Conservation (phyloP, 2,329 filamentous ascomycete species). For the Huntiella omanensis region DNA sequence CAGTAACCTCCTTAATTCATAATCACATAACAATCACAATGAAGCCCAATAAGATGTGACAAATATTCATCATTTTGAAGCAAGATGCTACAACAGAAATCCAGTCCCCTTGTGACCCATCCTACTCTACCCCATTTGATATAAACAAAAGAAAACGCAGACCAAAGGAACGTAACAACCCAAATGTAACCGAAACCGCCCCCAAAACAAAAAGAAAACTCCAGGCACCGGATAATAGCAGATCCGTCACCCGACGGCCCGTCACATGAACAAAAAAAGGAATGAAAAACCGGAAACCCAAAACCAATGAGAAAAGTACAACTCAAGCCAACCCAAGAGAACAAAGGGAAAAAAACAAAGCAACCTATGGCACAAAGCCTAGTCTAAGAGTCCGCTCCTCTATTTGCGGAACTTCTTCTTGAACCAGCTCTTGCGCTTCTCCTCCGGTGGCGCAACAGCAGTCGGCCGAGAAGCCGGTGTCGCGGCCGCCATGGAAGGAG, state of each 20-base stretch:
- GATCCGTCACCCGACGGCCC: too few relatives aligned
- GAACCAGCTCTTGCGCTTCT: constrained; percentile 86
- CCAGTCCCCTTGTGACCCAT: too few relatives aligned
- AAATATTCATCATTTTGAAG: too few relatives aligned
- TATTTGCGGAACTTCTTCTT: constrained; percentile 32
- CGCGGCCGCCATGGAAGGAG: constrained; percentile 13
- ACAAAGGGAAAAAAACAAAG: neutral
- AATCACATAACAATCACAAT: too few relatives aligned
- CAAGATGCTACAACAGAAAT: too few relatives aligned
- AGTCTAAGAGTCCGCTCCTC: constrained; percentile 5
- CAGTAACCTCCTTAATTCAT: constrained; percentile 15
- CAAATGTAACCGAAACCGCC: neutral
- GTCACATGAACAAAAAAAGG: too few relatives aligned
- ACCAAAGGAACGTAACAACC: too few relatives aligned
- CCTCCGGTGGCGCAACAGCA: constrained; percentile 17
- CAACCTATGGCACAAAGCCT: neutral
- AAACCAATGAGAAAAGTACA: neutral
- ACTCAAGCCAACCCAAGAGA: constrained; percentile 2
- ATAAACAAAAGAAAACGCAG: too few relatives aligned
- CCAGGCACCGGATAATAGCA: neutral
- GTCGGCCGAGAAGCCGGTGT: constrained; percentile 4
- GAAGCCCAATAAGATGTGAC: too few relatives aligned
- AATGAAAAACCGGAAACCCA: neutral
- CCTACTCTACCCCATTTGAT: too few relatives aligned
- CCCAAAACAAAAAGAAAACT: constrained; percentile 1